Conservation (phyloP, 495 filamentous ascomycete species). For the Aspergillus coremiiformis region DNA sequence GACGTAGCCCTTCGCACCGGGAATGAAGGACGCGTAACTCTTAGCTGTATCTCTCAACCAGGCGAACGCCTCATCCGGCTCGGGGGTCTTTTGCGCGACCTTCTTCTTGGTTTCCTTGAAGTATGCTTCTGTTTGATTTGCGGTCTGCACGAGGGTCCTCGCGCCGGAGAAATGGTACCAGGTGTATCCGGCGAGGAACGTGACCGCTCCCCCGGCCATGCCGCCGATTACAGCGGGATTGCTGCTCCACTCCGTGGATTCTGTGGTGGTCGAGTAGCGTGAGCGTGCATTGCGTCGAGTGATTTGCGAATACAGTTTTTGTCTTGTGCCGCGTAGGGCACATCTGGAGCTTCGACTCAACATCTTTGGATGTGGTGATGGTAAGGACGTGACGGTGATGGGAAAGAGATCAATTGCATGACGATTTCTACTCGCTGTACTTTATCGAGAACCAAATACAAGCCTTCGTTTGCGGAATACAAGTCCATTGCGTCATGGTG, state of each 20-base stretch:
- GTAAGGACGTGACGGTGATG: neutral
- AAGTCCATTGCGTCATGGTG: neutral
- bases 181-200: conserved; percentile 41
- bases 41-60: conserved; percentile 51
- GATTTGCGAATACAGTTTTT: conserved; percentile 7
- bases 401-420: neutral
- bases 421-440: neutral
- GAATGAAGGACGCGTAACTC: conserved; percentile 58
- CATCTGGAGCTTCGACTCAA: conserved; percentile 6
- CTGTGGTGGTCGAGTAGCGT: conserved; percentile 33
- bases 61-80: conserved; percentile 49
- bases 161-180: conserved; percentile 55
- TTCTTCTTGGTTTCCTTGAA: conserved; percentile 43
- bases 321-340: conserved; percentile 6
- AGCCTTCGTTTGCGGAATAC: neutral
- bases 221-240: conserved; percentile 34
- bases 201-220: conserved; percentile 43
- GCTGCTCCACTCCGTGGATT: conserved; percentile 15
- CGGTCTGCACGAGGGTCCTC: conserved; percentile 43
- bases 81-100: conserved; percentile 47
- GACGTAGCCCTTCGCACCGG: conserved; percentile 54
- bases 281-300: conserved; percentile 26
- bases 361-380: neutral
- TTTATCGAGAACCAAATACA: neutral
- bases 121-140: conserved; percentile 44